Base-by-base conservation (phyloP, 176 grass and related monocot species). In the Bonia amplexicaulis region DNA sequence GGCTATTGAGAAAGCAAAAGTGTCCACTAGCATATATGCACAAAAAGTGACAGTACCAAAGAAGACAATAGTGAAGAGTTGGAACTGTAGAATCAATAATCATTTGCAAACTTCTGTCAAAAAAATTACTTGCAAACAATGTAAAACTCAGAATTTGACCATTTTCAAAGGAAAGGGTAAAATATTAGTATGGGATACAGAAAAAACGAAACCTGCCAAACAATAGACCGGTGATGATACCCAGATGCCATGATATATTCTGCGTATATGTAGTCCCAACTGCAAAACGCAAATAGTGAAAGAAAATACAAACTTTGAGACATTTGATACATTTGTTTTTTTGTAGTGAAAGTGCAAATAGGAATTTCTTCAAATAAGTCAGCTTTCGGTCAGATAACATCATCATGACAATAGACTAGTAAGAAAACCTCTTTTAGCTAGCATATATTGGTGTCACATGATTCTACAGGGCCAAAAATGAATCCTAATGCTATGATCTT, bases 261-360 rank as follows among this genome's bases (percentile, higher is more conserved):
- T 71, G 94, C 88, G 55, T 97, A 97, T 89, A 97, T 97, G 81
- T 88, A 94, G 85, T 97, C 94, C 94, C 94, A 97, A 84, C 93
- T 95, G 86, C 80, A 88, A 53, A 53, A 53, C 15, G 51, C 15
- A 52, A 70, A 85, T 65, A 33, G 65, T 73, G 67, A 69, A 58
- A 42, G 40, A 84, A 27, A 81, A 40, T 60, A 17, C 14, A n/a
- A 48, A 66, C 7, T 16, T 9, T 41, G 47, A 35, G 12, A 35
- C 31, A 52, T 19, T 15, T 41, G 47, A 35, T 7, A 35, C 20
- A 52, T 26, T 67, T 58, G 60, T n/a, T 66, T 68, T 54, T 45
- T 45, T 11, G 12, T 66, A 66, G 7, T 33, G 58, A 2, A 80
- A 80, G 3, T 29, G 12, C 2, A 41, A 15, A 14, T 23, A 61